Conservation (phyloP, 1,139 yeast species). For the Yamadazyma aaseri region DNA sequence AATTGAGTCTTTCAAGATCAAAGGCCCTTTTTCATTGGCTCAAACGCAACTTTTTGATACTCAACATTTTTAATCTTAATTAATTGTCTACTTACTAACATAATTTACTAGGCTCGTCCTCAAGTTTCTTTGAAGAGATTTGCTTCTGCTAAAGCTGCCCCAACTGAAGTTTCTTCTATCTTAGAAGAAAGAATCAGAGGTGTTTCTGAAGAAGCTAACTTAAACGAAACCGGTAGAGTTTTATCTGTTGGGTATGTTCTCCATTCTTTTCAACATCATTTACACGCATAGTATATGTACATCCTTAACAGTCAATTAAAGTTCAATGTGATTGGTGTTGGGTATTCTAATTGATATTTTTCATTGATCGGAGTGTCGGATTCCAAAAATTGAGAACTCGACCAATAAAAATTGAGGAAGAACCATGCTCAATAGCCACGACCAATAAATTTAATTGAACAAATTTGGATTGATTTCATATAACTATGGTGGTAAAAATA, state of each 20-base stretch:
- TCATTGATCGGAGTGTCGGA: conserved; percentile 10
- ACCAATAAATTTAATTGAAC: neutral
- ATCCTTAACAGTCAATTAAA: too few relatives aligned
- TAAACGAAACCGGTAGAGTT: conserved; percentile 99
- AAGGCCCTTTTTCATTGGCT: neutral
- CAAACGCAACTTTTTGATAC: neutral
- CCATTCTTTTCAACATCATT: neutral
- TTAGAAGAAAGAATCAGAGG: conserved; percentile 99
- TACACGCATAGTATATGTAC: too few relatives aligned
- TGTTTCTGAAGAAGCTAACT: conserved; percentile 95
- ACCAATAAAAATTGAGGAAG: conserved; percentile 15
- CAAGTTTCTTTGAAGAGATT: conserved; percentile 66
- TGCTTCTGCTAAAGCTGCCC: conserved; percentile 97
- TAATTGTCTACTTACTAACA: conserved; percentile 15
- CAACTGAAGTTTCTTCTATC: conserved; percentile 98
- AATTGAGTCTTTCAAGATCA: too few relatives aligned
- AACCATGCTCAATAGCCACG: neutral
- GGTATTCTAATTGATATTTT: conserved; percentile 2
- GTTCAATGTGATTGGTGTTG: neutral
- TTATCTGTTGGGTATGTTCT: conserved; percentile 86
- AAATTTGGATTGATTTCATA: neutral
- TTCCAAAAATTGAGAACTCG: conserved; percentile 13
- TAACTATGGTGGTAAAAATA: too few relatives aligned
- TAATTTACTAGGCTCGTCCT: conserved; percentile 61
- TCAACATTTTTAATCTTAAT: neutral